Percentiles rank a stretch among this genome's conserved stretches.
Conservation (phyloP, 2,329 filamentous ascomycete genomes). For the Myotisia sp. region DNA sequence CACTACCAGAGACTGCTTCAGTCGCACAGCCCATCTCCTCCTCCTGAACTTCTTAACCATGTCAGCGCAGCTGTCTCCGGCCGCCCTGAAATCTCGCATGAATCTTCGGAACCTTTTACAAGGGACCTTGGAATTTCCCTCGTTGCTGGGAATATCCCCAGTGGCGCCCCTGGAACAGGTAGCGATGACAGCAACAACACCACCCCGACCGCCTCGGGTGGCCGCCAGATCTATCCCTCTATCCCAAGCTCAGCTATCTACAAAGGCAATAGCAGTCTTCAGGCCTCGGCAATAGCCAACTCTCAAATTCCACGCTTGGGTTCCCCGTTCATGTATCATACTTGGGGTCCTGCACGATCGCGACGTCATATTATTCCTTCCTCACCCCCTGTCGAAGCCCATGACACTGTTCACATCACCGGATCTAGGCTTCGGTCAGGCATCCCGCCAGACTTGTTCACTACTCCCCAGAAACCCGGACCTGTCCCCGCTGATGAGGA, state of each 20-base stretch:
- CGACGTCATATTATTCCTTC: slow-evolving; percentile 20
- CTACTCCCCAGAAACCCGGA: slow-evolving; percentile 37
- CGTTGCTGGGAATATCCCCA: slow-evolving; percentile 27
- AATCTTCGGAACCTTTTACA: slow-evolving; percentile 25
- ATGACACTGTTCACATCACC: slow-evolving; percentile 33
- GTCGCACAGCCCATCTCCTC: slow-evolving; percentile 47
- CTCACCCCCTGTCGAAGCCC: slow-evolving; percentile 20
- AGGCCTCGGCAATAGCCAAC: background rate
- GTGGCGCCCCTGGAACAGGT: slow-evolving; percentile 17
- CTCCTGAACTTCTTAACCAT: slow-evolving; percentile 27
- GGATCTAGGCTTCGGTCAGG: slow-evolving; percentile 36
- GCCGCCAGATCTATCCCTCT: too few relatives aligned
- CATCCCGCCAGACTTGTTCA: slow-evolving; percentile 41
- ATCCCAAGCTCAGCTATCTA: background rate
- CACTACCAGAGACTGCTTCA: slow-evolving; percentile 50
- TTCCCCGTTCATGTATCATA: slow-evolving; percentile 37
- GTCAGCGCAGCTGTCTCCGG: slow-evolving; percentile 18
- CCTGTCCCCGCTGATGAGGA: background rate
- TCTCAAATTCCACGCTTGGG: slow-evolving; percentile 28
- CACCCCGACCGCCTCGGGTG: too few relatives aligned
- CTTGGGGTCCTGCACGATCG: slow-evolving; percentile 34
- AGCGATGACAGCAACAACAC: too few relatives aligned
- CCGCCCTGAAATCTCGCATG: slow-evolving; percentile 14
- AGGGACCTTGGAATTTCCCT: slow-evolving; percentile 34
- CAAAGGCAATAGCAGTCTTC: background rate